Conservation (phyloP, 108 stramenopile genomes). For the Skeletonema costatum region DNA sequence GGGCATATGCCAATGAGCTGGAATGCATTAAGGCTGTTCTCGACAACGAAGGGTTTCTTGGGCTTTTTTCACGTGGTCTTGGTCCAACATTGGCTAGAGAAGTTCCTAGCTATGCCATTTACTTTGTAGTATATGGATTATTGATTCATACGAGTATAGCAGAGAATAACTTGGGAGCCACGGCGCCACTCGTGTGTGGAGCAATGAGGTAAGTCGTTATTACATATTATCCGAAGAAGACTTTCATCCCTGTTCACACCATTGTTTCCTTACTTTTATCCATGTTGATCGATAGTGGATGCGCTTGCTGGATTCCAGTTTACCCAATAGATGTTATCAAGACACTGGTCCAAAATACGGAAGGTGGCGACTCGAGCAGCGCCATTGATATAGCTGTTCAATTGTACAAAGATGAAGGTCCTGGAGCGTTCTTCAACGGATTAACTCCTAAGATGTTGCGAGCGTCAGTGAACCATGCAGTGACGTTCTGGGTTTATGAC, state of each 20-base stretch:
- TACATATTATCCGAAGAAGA: constrained; percentile 43
- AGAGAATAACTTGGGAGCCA: constrained; percentile 21
- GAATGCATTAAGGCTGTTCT: constrained; percentile 47
- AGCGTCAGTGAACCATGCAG: constrained; percentile 58
- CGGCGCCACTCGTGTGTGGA: constrained; percentile 50
- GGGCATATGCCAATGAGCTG: constrained; percentile 41
- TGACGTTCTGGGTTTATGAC: constrained; percentile 54
- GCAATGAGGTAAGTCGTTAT: constrained; percentile 33
- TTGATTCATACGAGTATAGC: constrained; percentile 39
- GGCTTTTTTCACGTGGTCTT: constrained; percentile 41
- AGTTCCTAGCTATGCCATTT: constrained; percentile 51
- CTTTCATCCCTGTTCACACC: constrained; percentile 17
- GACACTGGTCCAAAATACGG: constrained; percentile 48
- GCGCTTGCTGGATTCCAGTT: constrained; percentile 51
- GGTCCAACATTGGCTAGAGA: constrained; percentile 46
- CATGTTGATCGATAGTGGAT: constrained; percentile 22
- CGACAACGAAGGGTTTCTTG: constrained; percentile 42
- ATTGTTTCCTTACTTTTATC: neutral
- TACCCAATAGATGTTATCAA: constrained; percentile 61
- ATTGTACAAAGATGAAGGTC: constrained; percentile 42
- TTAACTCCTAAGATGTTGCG: constrained; percentile 55
- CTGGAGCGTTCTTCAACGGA: constrained; percentile 51
- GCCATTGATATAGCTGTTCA: constrained; percentile 29
- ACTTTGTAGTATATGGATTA: constrained; percentile 47
- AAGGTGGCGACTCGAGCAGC: constrained; percentile 21